Evolutionary conservation across 1,284 basidiomycete species (phyloP).

Genomic region (Coniophora puteana): DNA sequence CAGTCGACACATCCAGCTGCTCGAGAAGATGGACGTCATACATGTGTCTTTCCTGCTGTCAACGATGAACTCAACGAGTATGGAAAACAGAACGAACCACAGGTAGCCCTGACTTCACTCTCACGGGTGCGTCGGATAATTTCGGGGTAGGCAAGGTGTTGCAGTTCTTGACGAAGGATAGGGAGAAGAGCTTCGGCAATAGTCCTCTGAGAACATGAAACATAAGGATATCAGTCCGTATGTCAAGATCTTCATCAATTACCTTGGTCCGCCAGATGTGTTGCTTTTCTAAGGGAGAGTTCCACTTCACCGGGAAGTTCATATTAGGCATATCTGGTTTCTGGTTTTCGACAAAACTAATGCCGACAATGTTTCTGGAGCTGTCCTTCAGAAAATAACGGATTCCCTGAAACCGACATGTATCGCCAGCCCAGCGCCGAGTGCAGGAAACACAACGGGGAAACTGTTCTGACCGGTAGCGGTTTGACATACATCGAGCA

Average conservation of each 20-base stretch:
- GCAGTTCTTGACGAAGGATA: constrained; percentile 62
- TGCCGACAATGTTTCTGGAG: constrained; percentile 53
- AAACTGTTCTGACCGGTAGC: constrained; percentile 65
- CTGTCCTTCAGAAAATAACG: constrained; percentile 66
- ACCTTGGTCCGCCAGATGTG: constrained; percentile 64
- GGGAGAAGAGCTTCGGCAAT: constrained; percentile 71
- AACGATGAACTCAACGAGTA: background rate
- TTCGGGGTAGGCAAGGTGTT: constrained; percentile 58
- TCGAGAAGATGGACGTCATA: constrained; percentile 87
- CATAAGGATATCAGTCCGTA: constrained; percentile 9
- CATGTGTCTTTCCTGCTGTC: constrained; percentile 67
- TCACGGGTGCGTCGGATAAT: constrained; percentile 74
- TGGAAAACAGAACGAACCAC: constrained; percentile 51
- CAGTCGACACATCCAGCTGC: constrained; percentile 84
- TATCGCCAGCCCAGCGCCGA: constrained; percentile 79
- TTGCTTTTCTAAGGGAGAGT: constrained; percentile 42
- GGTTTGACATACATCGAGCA: constrained; percentile 76
- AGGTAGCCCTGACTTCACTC: constrained; percentile 77
- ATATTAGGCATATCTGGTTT: constrained; percentile 54
- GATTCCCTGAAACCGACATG: constrained; percentile 76
- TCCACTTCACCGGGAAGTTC: constrained; percentile 68
- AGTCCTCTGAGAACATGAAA: constrained; percentile 39
- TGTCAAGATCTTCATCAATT: constrained; percentile 12
- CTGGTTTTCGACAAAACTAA: constrained; percentile 64
- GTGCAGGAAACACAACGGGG: constrained; percentile 78